Evolutionary conservation across 179 eudicot genomes (phyloP), one percentile per base, ranked within the genome.

Genomic region (Silene noctiflora): DNA sequence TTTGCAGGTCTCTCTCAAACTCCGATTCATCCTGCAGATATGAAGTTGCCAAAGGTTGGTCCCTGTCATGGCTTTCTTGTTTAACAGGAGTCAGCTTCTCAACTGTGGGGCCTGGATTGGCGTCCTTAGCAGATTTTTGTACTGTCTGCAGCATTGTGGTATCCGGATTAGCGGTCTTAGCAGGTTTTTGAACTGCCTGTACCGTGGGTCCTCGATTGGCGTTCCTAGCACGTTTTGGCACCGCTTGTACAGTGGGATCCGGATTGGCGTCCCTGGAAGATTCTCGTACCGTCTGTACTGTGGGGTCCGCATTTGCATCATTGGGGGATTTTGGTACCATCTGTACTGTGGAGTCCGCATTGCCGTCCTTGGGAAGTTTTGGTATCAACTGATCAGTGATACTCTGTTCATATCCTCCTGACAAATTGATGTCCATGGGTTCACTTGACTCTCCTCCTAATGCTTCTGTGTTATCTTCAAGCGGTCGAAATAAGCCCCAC

Each of bases 401-500:
- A n/a, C n/a, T n/a, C n/a, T n/a, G n/a, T n/a, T n/a, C n/a, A n/a
- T n/a, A n/a, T n/a, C n/a, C n/a, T n/a, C n/a, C n/a, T n/a, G n/a
- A n/a, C n/a, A n/a, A n/a, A n/a, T n/a, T n/a, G n/a, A n/a, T n/a
- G n/a, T n/a, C n/a, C n/a, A n/a, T n/a, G n/a, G n/a, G n/a, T n/a
- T n/a, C n/a, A n/a, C n/a, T n/a, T n/a, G n/a, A n/a, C n/a, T n/a
- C n/a, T 73, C 44, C 17, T 29, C 76, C 33, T 25, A 22, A 25
- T 1, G 20, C 33, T 11, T 3, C 58, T 21, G 9, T 16, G 56
- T 42, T 6, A 27, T 31, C 74, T 61, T 17, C 27, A n/a, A 7
- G 14, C 17, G 51, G 5, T 7, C 77, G 75, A 21, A 79, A 69
- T 51, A 82, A 7, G 6, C 85, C 85, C 85, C 85, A 83, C 81